These are phyloP conservation scores for Penicillium soppii DNA, from an alignment of 495 filamentous ascomycete species.

Conservation along the genomic window DNA sequence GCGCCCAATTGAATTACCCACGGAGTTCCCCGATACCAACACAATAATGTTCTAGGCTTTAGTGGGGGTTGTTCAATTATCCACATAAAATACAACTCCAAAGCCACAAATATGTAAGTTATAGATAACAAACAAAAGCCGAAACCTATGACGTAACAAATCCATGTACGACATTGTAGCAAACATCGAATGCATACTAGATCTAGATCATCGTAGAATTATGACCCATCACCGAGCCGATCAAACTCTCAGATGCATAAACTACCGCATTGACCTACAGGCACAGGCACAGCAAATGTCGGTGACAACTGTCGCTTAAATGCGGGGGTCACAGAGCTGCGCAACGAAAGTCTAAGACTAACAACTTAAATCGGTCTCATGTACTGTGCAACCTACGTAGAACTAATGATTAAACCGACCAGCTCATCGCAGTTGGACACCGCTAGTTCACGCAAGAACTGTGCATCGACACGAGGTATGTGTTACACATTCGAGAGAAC, in stretches of 20 bases:
- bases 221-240: not conserved
- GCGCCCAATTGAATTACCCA: too few relatives aligned
- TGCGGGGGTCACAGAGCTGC: not conserved
- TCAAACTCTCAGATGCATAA: not conserved
- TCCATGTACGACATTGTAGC: not conserved
- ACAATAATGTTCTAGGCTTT: too few relatives aligned
- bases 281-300: not conserved
- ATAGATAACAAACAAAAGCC: conserved; percentile 43
- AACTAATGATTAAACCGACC: too few relatives aligned
- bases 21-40: too few relatives aligned
- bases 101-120: too few relatives aligned
- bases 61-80: too few relatives aligned
- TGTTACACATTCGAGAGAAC: not conserved
- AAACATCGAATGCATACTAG: not conserved
- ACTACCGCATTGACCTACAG: not conserved
- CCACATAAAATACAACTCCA: too few relatives aligned
- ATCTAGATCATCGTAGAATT: conserved; percentile 1
- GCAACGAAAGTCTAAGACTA: not conserved
- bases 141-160: not conserved
- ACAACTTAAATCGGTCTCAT: not conserved
- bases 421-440: not conserved
- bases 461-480: not conserved
- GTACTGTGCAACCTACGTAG: too few relatives aligned
- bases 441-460: not conserved
- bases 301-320: not conserved